Conservation (phyloP, 805 yeast genomes). For the Wickerhamomyces xylosicus region DNA sequence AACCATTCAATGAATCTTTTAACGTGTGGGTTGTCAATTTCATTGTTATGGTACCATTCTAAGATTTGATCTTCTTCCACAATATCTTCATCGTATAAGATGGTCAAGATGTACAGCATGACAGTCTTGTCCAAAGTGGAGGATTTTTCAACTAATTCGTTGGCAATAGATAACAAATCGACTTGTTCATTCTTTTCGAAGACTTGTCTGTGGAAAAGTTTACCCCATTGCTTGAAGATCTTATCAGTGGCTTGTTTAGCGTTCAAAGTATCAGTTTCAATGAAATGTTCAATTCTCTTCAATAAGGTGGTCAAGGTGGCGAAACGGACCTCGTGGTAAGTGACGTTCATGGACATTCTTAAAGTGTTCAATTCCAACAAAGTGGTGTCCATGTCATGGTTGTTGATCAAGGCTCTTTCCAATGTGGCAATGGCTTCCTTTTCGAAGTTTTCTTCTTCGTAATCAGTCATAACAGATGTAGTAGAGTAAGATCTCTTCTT, state of each 20-base stretch:
- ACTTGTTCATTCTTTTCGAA: conserved; percentile 72
- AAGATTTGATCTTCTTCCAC: conserved; percentile 72
- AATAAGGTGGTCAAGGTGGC: conserved; percentile 73
- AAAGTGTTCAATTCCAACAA: conserved; percentile 84
- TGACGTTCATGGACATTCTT: conserved; percentile 95
- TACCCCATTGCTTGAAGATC: conserved; percentile 74
- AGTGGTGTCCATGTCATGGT: conserved; percentile 91
- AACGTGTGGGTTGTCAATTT: conserved; percentile 33
- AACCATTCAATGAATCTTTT: conserved; percentile 83
- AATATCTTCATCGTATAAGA: conserved; percentile 74
- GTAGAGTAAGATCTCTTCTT: conserved; percentile 34
- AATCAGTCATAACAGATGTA: conserved; percentile 35
- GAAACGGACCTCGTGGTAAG: conserved; percentile 82
- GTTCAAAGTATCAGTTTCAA: conserved; percentile 66
- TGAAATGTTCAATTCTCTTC: conserved; percentile 58
- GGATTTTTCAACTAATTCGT: conserved; percentile 24
- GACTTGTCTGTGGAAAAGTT: conserved; percentile 74
- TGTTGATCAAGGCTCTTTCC: conserved; percentile 82
- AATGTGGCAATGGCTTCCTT: conserved; percentile 92
- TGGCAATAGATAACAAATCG: conserved; percentile 45
- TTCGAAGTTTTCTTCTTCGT: conserved; percentile 66
- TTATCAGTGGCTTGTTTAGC: conserved; percentile 68
- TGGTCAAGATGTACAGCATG: conserved; percentile 38
- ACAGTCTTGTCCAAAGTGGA: conserved; percentile 22
- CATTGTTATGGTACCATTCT: conserved; percentile 67